Conservation (phyloP, 495 filamentous ascomycete species). For the Penicillium manginii region DNA sequence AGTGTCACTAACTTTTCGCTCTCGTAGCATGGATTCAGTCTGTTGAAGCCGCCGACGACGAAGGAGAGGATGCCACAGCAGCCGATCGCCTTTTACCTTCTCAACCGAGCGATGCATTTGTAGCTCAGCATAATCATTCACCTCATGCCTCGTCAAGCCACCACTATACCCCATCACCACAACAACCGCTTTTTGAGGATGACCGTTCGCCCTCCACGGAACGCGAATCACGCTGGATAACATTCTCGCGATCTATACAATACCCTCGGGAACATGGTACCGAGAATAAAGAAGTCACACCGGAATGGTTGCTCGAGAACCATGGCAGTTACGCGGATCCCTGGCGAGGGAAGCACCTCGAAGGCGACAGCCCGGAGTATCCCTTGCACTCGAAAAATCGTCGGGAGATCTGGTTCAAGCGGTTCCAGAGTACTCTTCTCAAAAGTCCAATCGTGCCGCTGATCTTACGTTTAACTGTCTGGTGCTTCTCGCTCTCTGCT, state of each 20-base stretch:
- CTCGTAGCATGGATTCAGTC: conserved; percentile 45
- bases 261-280: conserved; percentile 52
- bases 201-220: background rate
- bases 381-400: conserved; percentile 42
- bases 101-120: conserved; percentile 53
- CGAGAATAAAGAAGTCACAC: conserved; percentile 55
- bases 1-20: conserved; percentile 14
- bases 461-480: conserved; percentile 78
- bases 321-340: conserved; percentile 59
- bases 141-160: conserved; percentile 46
- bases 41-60: conserved; percentile 32
- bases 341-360: conserved; percentile 53
- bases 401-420: conserved; percentile 58
- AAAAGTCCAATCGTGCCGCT: conserved; percentile 85
- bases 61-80: conserved; percentile 34
- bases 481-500: conserved; percentile 78
- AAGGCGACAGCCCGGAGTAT: conserved; percentile 51
- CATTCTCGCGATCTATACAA: conserved; percentile 58
- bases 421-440: conserved; percentile 61
- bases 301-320: conserved; percentile 63
- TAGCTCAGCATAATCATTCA: conserved; percentile 64
- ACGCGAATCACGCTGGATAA: conserved; percentile 63
- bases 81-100: conserved; percentile 43
- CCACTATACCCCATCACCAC: conserved; percentile 13
- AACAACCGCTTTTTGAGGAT: conserved; percentile 12